Conservation (phyloP, 768 basidiomycete species). For the Termitomyces sp. region DNA sequence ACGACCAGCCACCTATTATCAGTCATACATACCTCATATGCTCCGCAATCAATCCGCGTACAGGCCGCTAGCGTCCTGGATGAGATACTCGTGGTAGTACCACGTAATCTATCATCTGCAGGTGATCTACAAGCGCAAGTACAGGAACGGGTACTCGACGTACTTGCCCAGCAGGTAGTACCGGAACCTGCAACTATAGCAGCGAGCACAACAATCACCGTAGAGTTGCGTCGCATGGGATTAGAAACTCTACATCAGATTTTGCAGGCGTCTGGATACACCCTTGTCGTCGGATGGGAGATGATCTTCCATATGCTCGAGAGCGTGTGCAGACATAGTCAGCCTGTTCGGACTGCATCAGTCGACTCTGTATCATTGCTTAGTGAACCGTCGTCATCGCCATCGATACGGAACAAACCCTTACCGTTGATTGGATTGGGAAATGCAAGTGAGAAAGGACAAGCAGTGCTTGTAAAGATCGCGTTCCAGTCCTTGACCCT, state of each 20-base stretch:
- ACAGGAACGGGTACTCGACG: conserved; percentile 81
- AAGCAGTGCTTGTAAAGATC: conserved; percentile 76
- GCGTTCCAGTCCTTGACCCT: conserved; percentile 92
- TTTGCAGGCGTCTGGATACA: conserved; percentile 87
- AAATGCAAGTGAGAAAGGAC: conserved; percentile 60
- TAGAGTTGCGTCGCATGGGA: conserved; percentile 85
- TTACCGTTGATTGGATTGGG: conserved; percentile 44
- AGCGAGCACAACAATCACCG: conserved; percentile 37
- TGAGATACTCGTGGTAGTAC: conserved; percentile 75
- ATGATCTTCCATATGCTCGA: conserved; percentile 89
- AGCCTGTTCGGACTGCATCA: conserved; percentile 26
- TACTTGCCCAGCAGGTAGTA: conserved; percentile 76
- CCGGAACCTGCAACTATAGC: conserved; percentile 29
- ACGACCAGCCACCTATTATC: conserved; percentile 77
- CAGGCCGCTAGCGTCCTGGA: conserved; percentile 88
- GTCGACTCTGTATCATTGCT: conserved; percentile 34
- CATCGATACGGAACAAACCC: conserved; percentile 29
- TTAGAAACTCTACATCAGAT: conserved; percentile 88
- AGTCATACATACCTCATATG: conserved; percentile 62
- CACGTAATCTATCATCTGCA: conserved; percentile 57
- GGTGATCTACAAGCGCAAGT: conserved; percentile 63
- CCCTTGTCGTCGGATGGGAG: conserved; percentile 89
- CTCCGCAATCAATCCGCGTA: conserved; percentile 73
- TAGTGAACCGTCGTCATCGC: conserved; percentile 36
- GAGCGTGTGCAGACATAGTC: conserved; percentile 70